Conservation (phyloP, 2,329 filamentous ascomycete species). For the Trichophyton benhamiae region DNA sequence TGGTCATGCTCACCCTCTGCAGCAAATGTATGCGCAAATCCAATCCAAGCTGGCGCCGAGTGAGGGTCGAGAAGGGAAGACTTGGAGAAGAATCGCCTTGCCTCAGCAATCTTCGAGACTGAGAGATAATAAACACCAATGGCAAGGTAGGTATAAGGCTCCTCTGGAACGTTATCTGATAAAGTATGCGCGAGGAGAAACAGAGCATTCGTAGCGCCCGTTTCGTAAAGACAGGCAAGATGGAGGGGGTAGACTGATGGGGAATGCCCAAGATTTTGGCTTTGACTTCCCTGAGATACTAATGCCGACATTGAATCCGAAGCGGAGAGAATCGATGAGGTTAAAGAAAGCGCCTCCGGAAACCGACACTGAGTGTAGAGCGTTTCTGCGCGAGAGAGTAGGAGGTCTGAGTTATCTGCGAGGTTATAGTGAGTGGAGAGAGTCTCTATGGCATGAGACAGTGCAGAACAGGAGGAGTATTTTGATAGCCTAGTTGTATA, state of each 20-base stretch:
- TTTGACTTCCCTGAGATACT: slow-evolving; percentile 19
- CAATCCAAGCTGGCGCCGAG: slow-evolving; percentile 96
- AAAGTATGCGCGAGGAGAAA: slow-evolving; percentile 89
- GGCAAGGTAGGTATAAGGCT: slow-evolving; percentile 85
- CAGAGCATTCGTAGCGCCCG: slow-evolving; percentile 71
- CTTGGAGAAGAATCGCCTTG: slow-evolving; percentile 91
- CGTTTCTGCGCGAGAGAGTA: slow-evolving; percentile 79
- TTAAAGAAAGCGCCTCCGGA: slow-evolving; percentile 71
- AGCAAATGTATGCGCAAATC: slow-evolving; percentile 95
- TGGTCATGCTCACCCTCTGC: slow-evolving; percentile 97
- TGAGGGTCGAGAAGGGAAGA: slow-evolving; percentile 95
- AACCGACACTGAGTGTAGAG: slow-evolving; percentile 93
- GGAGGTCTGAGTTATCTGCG: slow-evolving; percentile 71
- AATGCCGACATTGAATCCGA: slow-evolving; percentile 55
- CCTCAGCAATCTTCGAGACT: slow-evolving; percentile 81
- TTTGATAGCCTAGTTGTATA: slow-evolving; percentile 94
- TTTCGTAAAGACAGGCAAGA: slow-evolving; percentile 79
- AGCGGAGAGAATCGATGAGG: slow-evolving; percentile 64
- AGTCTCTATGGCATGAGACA: slow-evolving; percentile 76
- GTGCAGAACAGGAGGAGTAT: slow-evolving; percentile 74
- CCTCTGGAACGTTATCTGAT: slow-evolving; percentile 79
- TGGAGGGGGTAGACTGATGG: slow-evolving; percentile 69
- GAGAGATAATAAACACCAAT: slow-evolving; percentile 91
- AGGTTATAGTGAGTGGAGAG: slow-evolving; percentile 90
- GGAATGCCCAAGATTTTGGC: slow-evolving; percentile 32